These are phyloP conservation scores for Plasmodium malariae DNA, from an alignment of 169 alveolate species.

Conservation along the genomic window DNA sequence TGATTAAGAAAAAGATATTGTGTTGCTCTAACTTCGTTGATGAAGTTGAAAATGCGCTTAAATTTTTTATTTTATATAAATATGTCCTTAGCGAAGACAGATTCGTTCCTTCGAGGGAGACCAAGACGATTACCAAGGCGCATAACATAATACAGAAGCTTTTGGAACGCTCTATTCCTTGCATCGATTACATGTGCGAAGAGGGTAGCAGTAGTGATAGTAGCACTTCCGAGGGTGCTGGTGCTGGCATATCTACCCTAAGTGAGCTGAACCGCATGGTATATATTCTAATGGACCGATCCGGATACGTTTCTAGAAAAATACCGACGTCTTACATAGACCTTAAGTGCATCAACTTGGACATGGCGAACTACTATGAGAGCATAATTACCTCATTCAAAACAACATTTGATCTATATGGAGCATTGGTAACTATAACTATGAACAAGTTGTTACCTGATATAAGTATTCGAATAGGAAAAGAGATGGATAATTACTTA, in stretches of 20 bases:
- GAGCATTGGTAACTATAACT: constrained; percentile 22
- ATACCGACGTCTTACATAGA: background rate
- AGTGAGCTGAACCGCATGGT: background rate
- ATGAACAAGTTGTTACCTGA: background rate
- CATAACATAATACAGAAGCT: constrained; percentile 32
- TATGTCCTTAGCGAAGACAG: background rate
- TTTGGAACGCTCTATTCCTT: constrained; percentile 7
- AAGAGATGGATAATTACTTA: background rate
- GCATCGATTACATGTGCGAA: background rate
- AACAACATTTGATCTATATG: constrained; percentile 33
- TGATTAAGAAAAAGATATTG: constrained; percentile 47
- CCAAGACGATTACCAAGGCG: background rate
- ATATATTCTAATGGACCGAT: constrained; percentile 12
- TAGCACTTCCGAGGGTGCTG: too few relatives aligned
- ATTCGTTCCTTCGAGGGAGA: background rate
- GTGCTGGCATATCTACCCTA: too few relatives aligned
- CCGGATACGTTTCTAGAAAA: constrained; percentile 29
- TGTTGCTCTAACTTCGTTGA: constrained; percentile 75
- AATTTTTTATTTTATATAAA: constrained; percentile 35
- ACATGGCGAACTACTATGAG: constrained; percentile 27
- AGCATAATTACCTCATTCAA: constrained; percentile 10
- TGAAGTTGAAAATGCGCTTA: constrained; percentile 48
- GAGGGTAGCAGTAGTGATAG: too few relatives aligned
- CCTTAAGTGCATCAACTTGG: constrained; percentile 42
- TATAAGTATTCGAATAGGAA: background rate